Evolutionary conservation across 495 filamentous ascomycete species (phyloP).

Genomic region (Penicillium samsonianum): DNA sequence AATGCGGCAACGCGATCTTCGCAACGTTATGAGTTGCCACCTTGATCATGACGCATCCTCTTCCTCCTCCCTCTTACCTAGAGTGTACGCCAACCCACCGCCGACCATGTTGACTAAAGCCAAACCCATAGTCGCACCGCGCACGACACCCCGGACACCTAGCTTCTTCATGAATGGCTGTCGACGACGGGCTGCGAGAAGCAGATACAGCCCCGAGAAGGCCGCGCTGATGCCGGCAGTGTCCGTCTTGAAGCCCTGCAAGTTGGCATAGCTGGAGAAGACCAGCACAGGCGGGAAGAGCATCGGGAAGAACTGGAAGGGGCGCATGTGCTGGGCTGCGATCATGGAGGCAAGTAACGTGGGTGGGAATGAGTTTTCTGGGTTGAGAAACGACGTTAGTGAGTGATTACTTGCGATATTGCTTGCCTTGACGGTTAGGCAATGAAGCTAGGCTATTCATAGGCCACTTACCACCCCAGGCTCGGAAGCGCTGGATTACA

Average conservation of each 20-base stretch:
- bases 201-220: conserved; percentile 81
- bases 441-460: neutral
- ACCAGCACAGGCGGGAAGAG: conserved; percentile 82
- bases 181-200: conserved; percentile 69
- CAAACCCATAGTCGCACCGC: conserved; percentile 70
- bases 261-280: conserved; percentile 81
- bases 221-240: conserved; percentile 81
- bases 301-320: conserved; percentile 73
- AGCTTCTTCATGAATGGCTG: conserved; percentile 62
- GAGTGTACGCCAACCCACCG: conserved; percentile 69
- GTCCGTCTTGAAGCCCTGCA: conserved; percentile 76
- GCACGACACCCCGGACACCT: conserved; percentile 66
- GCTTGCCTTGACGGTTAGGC: neutral
- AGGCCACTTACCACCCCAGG: conserved; percentile 70
- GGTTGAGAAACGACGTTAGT: conserved; percentile 11
- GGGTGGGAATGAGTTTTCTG: conserved; percentile 79
- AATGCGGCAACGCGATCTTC: neutral
- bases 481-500: conserved; percentile 52
- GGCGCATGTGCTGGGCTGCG: conserved; percentile 72
- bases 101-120: conserved; percentile 68
- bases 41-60: conserved; percentile 38
- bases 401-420: neutral
- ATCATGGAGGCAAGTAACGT: conserved; percentile 78
- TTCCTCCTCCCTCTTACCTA: conserved; percentile 58
- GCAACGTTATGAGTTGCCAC: neutral